phyloP scores from a whole-genome alignment of 2,329 filamentous ascomycete genomes.

The Diaporthe citrichinensis region DNA sequence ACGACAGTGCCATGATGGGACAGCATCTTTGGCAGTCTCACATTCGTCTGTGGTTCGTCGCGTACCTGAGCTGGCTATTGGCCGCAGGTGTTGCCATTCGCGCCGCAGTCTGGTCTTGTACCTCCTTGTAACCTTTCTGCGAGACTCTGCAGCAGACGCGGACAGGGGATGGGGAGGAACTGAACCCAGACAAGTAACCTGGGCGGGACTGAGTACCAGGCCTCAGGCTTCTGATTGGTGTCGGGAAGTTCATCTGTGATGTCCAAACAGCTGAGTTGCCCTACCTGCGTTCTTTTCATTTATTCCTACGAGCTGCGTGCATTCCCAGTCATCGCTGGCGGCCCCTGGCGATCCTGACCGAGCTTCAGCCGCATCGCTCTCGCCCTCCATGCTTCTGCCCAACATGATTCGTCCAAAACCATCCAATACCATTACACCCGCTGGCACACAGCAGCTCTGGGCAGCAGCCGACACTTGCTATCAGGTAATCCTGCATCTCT shows the following conservation, averaged over 20 bases:
- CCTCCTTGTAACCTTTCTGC: slow-evolving; percentile 24
- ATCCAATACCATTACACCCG: slow-evolving; percentile 17
- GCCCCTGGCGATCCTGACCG: slow-evolving; percentile 37
- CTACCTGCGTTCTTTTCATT: neutral
- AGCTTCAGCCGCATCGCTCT: slow-evolving; percentile 35
- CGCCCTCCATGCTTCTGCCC: neutral
- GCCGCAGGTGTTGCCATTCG: slow-evolving; percentile 23
- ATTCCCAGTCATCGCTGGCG: slow-evolving; percentile 23
- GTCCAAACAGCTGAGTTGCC: slow-evolving; percentile 7
- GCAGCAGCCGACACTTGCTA: neutral
- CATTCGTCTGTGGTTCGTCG: slow-evolving; percentile 39
- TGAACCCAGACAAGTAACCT: slow-evolving; percentile 29
- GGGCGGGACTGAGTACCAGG: slow-evolving; percentile 1
- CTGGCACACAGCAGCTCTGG: slow-evolving; percentile 23
- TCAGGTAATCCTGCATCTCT: neutral
- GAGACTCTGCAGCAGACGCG: slow-evolving; percentile 7
- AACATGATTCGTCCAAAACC: slow-evolving; percentile 10
- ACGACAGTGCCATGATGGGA: slow-evolving; percentile 22
- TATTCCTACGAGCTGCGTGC: slow-evolving; percentile 11
- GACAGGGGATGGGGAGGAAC: slow-evolving; percentile 4
- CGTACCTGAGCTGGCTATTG: slow-evolving; percentile 39
- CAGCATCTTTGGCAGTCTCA: slow-evolving; percentile 39
- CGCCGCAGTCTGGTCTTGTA: slow-evolving; percentile 35
- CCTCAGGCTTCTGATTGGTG: slow-evolving; percentile 30
- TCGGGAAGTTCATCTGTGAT: slow-evolving; percentile 30